phyloP scores from a whole-genome alignment of 2,329 filamentous ascomycete species.

The Scytalidium lignicola region DNA sequence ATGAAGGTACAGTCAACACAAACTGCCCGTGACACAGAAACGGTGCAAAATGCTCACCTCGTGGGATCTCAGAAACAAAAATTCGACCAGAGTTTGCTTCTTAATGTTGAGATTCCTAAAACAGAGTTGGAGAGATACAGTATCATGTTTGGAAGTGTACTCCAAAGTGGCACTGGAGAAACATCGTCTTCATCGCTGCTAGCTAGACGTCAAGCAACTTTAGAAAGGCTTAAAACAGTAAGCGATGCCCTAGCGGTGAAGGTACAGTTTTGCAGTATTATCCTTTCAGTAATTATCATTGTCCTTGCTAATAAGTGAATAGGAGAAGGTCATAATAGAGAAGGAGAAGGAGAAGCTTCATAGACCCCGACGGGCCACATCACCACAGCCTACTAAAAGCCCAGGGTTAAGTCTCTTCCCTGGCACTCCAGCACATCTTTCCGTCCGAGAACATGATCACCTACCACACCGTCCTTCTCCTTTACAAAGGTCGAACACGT shows the following conservation, averaged over 20 bases:
- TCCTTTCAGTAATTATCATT: neutral
- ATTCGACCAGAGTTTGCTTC: conserved; percentile 31
- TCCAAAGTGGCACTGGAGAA: conserved; percentile 38
- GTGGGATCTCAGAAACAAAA: neutral
- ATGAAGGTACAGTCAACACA: conserved; percentile 8
- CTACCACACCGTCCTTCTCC: conserved; percentile 5
- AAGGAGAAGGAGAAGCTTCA: too few species aligned
- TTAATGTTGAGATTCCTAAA: conserved; percentile 77
- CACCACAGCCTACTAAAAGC: conserved; percentile 41
- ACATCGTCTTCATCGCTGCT: conserved; percentile 34
- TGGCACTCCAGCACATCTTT: conserved; percentile 18
- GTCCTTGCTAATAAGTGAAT: conserved; percentile 15
- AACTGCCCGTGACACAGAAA: conserved; percentile 17
- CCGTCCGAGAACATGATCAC: conserved; percentile 9
- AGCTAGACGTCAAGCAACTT: conserved; percentile 52
- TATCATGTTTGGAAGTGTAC: conserved; percentile 80
- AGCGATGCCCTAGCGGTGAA: conserved; percentile 39
- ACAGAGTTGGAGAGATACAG: conserved; percentile 85
- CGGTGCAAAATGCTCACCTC: conserved; percentile 5
- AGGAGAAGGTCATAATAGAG: conserved; percentile 15
- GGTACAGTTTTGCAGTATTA: conserved; percentile 12
- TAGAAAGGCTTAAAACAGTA: conserved; percentile 52
- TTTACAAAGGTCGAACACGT: conserved; percentile 47
- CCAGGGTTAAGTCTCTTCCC: conserved; percentile 38
- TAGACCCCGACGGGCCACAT: conserved; percentile 41